Conservation (phyloP, 257 asterid species). For the Schizonepeta tenuifolia region DNA sequence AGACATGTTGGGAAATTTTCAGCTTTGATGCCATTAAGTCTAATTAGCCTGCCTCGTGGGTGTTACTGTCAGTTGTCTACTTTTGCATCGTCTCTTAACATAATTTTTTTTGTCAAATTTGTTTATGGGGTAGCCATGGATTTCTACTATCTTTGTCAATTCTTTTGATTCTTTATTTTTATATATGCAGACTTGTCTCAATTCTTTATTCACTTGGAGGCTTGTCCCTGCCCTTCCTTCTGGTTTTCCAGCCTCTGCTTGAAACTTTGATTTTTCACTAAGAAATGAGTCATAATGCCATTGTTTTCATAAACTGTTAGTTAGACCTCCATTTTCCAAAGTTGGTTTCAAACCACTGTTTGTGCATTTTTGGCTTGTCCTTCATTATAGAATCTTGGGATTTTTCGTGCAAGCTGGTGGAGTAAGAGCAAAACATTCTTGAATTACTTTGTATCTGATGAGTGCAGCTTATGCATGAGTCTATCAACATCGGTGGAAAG, state of each 20-base stretch:
- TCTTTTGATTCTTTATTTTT: conserved; percentile 4
- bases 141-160: not conserved
- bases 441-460: conserved; percentile 71
- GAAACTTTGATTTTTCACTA: not conserved
- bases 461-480: conserved; percentile 80
- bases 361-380: conserved; percentile 7
- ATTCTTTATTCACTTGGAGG: not conserved
- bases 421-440: conserved; percentile 54
- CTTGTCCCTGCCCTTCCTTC: conserved; percentile 11
- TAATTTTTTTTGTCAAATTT: not conserved
- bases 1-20: not conserved
- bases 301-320: conserved; percentile 21
- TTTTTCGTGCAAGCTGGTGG: conserved; percentile 35
- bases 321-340: conserved; percentile 20
- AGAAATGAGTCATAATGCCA: conserved; percentile 11
- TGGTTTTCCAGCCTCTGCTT: not conserved
- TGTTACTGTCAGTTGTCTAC: not conserved
- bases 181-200: conserved; percentile 6
- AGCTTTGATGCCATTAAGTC: not conserved
- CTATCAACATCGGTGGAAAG: conserved; percentile 75
- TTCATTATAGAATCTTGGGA: conserved; percentile 34
- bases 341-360: conserved; percentile 4
- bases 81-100: not conserved
- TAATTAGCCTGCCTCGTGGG: not conserved
- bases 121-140: conserved; percentile 12